phyloP scores from a whole-genome alignment of 495 filamentous ascomycete species.

The Lophiostoma macrostomum region DNA sequence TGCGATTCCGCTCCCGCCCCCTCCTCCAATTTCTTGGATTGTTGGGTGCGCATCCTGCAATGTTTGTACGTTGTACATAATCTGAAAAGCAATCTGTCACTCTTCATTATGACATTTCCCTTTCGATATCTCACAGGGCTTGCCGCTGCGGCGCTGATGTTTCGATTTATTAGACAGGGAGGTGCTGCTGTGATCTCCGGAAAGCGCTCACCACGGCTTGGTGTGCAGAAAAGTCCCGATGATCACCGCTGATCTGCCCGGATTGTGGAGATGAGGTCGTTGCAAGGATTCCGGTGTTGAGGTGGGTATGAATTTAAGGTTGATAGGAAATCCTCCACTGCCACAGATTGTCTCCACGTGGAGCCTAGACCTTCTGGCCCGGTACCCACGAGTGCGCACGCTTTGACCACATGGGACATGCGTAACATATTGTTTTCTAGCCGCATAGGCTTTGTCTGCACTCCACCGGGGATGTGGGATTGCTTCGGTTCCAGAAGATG shows the following conservation, averaged over 20 bases:
- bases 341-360: background rate
- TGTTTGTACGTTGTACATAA: too few relatives aligned
- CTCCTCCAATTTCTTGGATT: too few relatives aligned
- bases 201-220: background rate
- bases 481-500: too few relatives aligned
- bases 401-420: background rate
- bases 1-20: too few relatives aligned
- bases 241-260: too few relatives aligned
- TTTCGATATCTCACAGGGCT: background rate
- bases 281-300: background rate
- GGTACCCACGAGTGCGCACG: background rate
- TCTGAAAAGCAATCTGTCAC: background rate
- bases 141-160: background rate
- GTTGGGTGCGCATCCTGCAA: too few relatives aligned
- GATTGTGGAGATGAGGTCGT: too few relatives aligned
- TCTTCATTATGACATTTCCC: background rate
- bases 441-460: too few relatives aligned
- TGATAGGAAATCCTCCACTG: background rate
- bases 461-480: too few relatives aligned
- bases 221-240: background rate
- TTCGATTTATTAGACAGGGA: constrained; percentile 4
- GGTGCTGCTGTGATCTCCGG: background rate
- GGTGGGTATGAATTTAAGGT: background rate
- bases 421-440: too few relatives aligned
- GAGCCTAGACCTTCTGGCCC: background rate